A percentile compares a stretch with the other conserved stretches of the same genome.
phyloP scores from a whole-genome alignment of 805 yeast genomes.

The Ogataea henricii region DNA sequence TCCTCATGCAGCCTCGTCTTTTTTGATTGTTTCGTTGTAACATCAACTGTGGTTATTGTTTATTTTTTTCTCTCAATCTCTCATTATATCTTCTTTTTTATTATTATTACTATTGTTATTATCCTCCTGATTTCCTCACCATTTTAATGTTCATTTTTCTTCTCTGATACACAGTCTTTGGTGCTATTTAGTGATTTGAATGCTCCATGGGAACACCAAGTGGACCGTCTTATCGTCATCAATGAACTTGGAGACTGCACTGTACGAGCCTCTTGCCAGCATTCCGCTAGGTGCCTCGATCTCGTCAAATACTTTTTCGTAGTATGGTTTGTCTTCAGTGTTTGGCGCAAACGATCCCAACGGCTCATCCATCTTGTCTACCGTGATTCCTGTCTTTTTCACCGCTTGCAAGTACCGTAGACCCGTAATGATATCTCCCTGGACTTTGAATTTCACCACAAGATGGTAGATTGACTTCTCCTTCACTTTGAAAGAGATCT shows the following conservation, averaged over 20 bases:
- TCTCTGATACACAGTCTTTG: conserved; percentile 2
- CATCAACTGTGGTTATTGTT: background rate
- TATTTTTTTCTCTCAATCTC: background rate
- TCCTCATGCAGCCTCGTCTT: background rate
- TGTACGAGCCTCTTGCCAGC: conserved; percentile 83
- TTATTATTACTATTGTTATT: background rate
- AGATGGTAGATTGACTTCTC: conserved; percentile 76
- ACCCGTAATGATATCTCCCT: conserved; percentile 84
- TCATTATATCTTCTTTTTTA: background rate
- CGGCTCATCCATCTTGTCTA: conserved; percentile 84
- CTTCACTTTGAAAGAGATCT: conserved; percentile 71
- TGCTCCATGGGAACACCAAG: conserved; percentile 80
- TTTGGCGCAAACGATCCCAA: conserved; percentile 91
- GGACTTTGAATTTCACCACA: conserved; percentile 76
- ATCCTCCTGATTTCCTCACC: background rate
- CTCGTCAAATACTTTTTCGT: conserved; percentile 66
- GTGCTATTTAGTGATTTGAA: conserved; percentile 65
- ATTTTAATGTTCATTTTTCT: conserved; percentile 1
- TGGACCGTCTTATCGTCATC: conserved; percentile 84
- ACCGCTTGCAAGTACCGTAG: conserved; percentile 81
- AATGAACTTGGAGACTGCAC: conserved; percentile 76
- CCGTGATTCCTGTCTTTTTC: conserved; percentile 84
- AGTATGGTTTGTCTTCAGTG: conserved; percentile 76
- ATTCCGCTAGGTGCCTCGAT: conserved; percentile 93
- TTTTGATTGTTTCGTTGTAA: background rate